Conservation (phyloP, 345 rosid species). For the Sonneratia caseolaris region DNA sequence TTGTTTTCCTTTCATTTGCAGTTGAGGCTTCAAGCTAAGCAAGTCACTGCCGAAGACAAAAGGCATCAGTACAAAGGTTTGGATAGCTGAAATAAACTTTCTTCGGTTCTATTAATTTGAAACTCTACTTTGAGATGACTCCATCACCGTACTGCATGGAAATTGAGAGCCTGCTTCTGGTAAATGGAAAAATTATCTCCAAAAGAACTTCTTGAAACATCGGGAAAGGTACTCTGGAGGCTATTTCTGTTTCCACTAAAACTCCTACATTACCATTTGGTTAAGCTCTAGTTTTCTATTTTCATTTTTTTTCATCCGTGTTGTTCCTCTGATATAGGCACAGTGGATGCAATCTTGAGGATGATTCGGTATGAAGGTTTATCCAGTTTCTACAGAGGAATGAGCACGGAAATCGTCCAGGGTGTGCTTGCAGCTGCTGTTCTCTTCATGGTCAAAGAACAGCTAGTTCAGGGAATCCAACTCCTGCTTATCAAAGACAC, state of each 20-base stretch:
- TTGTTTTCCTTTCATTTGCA: slow-evolving; percentile 16
- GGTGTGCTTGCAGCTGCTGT: slow-evolving; percentile 91
- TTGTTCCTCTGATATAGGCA: slow-evolving; percentile 31
- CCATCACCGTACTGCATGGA: background rate
- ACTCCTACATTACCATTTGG: no score
- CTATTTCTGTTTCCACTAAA: background rate
- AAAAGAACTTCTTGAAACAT: background rate
- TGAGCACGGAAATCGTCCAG: slow-evolving; percentile 81
- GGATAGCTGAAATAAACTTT: background rate
- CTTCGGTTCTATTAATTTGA: background rate
- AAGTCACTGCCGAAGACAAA: slow-evolving; percentile 53
- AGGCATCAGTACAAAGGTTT: slow-evolving; percentile 78
- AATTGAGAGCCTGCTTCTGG: background rate
- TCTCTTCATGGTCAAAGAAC: slow-evolving; percentile 88
- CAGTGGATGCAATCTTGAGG: slow-evolving; percentile 74
- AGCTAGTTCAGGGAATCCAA: slow-evolving; percentile 65
- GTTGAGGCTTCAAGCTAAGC: slow-evolving; percentile 94
- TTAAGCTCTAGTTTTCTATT: background rate
- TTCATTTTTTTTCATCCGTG: background rate
- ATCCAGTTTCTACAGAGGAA: slow-evolving; percentile 82
- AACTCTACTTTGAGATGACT: background rate
- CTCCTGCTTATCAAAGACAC: slow-evolving; percentile 35
- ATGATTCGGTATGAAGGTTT: slow-evolving; percentile 82
- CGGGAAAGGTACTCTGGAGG: background rate
- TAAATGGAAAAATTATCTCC: background rate